These are phyloP conservation scores for Brettanomyces custersianus DNA, from an alignment of 805 yeast genomes.

Conservation along the genomic window DNA sequence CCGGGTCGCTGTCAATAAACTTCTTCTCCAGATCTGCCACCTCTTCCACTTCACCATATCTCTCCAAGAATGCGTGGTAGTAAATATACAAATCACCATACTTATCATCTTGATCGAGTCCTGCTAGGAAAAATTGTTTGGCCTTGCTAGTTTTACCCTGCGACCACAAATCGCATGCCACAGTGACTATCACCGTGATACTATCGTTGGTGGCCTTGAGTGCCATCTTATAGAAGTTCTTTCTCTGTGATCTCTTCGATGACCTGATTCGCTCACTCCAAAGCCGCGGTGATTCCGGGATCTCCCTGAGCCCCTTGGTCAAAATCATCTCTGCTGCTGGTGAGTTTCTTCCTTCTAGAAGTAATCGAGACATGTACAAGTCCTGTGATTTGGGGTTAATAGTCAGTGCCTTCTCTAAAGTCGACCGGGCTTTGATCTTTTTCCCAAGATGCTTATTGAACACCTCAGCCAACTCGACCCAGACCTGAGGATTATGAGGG, in stretches of 20 bases:
- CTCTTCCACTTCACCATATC: conserved; percentile 31
- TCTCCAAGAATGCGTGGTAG: conserved; percentile 37
- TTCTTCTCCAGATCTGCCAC: conserved; percentile 25
- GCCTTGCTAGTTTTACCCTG: conserved; percentile 60
- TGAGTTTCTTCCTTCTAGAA: conserved; percentile 46
- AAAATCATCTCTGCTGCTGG: conserved; percentile 46
- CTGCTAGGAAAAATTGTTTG: conserved; percentile 64
- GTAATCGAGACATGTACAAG: conserved; percentile 52
- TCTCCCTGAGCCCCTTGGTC: conserved; percentile 46
- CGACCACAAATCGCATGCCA: conserved; percentile 61
- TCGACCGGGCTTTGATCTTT: conserved; percentile 56
- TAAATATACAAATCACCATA: conserved; percentile 78
- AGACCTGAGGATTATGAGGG: conserved; percentile 36
- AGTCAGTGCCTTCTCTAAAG: conserved; percentile 57
- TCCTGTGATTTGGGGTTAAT: conserved; percentile 38
- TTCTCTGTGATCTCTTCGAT: conserved; percentile 33
- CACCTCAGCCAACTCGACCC: conserved; percentile 43
- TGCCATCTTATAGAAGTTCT: conserved; percentile 61
- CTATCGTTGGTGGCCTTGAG: conserved; percentile 56
- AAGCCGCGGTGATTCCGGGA: conserved; percentile 49
- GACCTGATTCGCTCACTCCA: conserved; percentile 58
- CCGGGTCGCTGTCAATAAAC: conserved; percentile 41
- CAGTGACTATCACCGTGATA: conserved; percentile 46
- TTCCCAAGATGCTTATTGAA: conserved; percentile 35
- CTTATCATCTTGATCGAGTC: conserved; percentile 36